Evolutionary conservation across 1,284 basidiomycete genomes (phyloP).

Genomic region (Xerocomus amazonicus): DNA sequence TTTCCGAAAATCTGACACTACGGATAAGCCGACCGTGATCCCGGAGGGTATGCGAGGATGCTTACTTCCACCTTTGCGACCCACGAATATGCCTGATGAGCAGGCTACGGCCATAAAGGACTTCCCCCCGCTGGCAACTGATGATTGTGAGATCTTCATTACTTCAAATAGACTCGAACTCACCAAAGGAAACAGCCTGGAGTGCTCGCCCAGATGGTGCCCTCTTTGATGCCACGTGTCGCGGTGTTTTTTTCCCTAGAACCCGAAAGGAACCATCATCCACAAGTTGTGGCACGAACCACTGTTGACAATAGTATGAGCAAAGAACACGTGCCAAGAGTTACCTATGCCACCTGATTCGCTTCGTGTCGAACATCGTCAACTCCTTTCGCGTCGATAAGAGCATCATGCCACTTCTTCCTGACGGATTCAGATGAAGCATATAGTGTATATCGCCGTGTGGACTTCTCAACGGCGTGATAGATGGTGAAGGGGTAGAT

Average conservation of each 20-base stretch:
- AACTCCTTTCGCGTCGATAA: conserved; percentile 59
- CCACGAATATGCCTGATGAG: conserved; percentile 62
- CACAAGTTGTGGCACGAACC: conserved; percentile 57
- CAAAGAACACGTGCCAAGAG: background rate
- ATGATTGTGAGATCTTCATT: conserved; percentile 1
- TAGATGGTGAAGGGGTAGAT: conserved; percentile 74
- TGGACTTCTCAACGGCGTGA: conserved; percentile 55
- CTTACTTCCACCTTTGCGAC: conserved; percentile 48
- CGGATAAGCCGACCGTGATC: conserved; percentile 2
- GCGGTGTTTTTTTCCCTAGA: conserved; percentile 34
- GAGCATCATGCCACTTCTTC: conserved; percentile 57
- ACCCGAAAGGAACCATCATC: conserved; percentile 61
- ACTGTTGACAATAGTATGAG: conserved; percentile 39
- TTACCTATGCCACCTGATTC: conserved; percentile 52
- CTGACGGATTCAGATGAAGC: conserved; percentile 54
- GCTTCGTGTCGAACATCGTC: conserved; percentile 60
- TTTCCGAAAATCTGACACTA: conserved; percentile 48
- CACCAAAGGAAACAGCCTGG: conserved; percentile 61
- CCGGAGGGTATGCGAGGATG: conserved; percentile 17
- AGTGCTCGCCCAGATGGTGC: conserved; percentile 54
- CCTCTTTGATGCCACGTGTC: conserved; percentile 31
- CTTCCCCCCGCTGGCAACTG: conserved; percentile 42
- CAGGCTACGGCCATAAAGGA: conserved; percentile 61
- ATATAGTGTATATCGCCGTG: conserved; percentile 68
- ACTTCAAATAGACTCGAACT: conserved; percentile 21